Conservation (phyloP, 148 eudicot species). For the Rhododendron williamsianum region DNA sequence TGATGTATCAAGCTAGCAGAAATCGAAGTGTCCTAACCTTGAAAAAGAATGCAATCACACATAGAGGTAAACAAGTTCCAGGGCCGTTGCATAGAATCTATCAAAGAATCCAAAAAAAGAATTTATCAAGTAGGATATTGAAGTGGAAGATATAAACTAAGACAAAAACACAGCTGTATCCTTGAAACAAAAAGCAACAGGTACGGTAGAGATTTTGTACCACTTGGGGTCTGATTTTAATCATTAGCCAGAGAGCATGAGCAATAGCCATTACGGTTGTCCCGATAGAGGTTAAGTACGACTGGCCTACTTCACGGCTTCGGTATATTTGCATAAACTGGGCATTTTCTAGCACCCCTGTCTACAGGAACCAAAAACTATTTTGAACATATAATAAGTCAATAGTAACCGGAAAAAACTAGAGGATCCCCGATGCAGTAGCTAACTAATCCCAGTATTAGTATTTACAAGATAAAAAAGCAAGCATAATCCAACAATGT, state of each 20-base stretch:
- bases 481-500: too few relatives aligned
- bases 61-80: conserved; percentile 86
- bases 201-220: conserved; percentile 25
- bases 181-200: not conserved
- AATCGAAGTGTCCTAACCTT: conserved; percentile 43
- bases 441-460: not conserved
- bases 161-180: not conserved
- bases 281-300: conserved; percentile 76
- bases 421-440: not conserved
- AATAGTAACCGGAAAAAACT: not conserved
- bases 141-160: not conserved
- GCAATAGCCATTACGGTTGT: conserved; percentile 74
- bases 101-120: not conserved
- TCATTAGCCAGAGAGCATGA: conserved; percentile 83
- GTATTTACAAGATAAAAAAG: not conserved
- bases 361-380: conserved; percentile 27
- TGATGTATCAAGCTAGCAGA: not conserved
- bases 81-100: conserved; percentile 96
- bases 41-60: conserved; percentile 65
- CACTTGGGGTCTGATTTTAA: conserved; percentile 90
- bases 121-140: not conserved
- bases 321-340: conserved; percentile 80
- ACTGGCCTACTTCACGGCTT: conserved; percentile 94
- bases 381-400: not conserved
- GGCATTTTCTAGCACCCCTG: conserved; percentile 30